Conservation (phyloP, 2,329 filamentous ascomycete genomes). For the Penicillium hordei region DNA sequence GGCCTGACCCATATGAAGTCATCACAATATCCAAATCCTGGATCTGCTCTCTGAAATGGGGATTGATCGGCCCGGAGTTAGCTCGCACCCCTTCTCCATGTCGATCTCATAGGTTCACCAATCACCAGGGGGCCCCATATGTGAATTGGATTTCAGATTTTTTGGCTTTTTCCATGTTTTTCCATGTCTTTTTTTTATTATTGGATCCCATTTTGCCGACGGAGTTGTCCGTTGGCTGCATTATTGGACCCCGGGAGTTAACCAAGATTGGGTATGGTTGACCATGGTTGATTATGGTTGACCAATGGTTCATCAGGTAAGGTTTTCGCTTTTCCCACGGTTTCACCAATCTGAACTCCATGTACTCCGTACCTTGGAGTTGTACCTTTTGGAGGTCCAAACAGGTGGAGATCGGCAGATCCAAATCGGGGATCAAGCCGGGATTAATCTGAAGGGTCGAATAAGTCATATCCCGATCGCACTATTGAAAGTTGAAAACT, state of each 20-base stretch:
- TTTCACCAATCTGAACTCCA: not conserved
- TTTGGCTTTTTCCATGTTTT: not conserved
- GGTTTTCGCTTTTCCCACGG: not conserved
- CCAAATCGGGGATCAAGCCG: not conserved
- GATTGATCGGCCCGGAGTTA: constrained; percentile 17
- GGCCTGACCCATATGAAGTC: constrained; percentile 21
- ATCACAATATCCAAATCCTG: constrained; percentile 13
- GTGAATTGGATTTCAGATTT: not conserved
- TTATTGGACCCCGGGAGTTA: not conserved
- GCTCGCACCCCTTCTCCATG: constrained; percentile 4
- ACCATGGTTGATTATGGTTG: too few relatives aligned
- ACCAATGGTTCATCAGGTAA: not conserved
- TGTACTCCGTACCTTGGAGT: not conserved
- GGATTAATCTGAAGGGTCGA: constrained; percentile 1
- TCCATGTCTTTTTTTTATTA: too few relatives aligned
- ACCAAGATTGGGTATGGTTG: not conserved
- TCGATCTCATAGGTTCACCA: constrained; percentile 18
- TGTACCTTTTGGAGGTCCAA: not conserved
- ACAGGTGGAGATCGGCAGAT: not conserved
- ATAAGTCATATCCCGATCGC: constrained; percentile 12
- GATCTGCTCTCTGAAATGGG: constrained; percentile 15
- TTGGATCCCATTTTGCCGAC: not conserved
- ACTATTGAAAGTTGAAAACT: constrained; percentile 15
- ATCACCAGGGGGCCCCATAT: not conserved
- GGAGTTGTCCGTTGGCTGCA: not conserved